These are phyloP conservation scores for Lachnellula cervina DNA, from an alignment of 2,329 filamentous ascomycete species.

Conservation along the genomic window DNA sequence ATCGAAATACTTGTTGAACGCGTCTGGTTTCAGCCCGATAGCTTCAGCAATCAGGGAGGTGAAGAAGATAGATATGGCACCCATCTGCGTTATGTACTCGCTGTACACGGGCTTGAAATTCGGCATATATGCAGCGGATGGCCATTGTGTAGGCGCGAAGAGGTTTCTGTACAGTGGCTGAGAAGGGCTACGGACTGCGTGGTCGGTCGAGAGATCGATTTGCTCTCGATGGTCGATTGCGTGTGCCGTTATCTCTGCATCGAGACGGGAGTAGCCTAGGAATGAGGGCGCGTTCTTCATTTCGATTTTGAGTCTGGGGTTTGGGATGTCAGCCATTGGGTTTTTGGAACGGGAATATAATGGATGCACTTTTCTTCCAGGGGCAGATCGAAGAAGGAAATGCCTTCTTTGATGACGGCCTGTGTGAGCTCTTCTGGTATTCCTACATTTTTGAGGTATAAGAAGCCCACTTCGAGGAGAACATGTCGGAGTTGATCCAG, in stretches of 20 bases:
- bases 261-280: slow-evolving; percentile 62
- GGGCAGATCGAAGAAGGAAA: slow-evolving; percentile 72
- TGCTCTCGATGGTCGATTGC: slow-evolving; percentile 78
- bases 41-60: slow-evolving; percentile 79
- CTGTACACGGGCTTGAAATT: slow-evolving; percentile 64
- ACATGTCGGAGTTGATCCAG: slow-evolving; percentile 67
- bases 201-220: slow-evolving; percentile 78
- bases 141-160: slow-evolving; percentile 77
- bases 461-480: slow-evolving; percentile 79
- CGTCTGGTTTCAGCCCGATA: slow-evolving; percentile 62
- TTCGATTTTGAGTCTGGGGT: slow-evolving; percentile 55
- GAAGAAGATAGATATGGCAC: slow-evolving; percentile 65
- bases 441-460: slow-evolving; percentile 78
- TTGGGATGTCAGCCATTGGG: not conserved
- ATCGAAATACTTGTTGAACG: slow-evolving; percentile 79
- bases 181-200: slow-evolving; percentile 55
- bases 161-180: slow-evolving; percentile 72
- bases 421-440: slow-evolving; percentile 61
- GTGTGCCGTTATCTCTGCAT: slow-evolving; percentile 67
- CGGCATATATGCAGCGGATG: slow-evolving; percentile 56
- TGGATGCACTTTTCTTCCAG: slow-evolving; percentile 62
- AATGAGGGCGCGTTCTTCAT: slow-evolving; percentile 72
- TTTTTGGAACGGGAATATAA: slow-evolving; percentile 11
- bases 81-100: slow-evolving; percentile 75
- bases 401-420: slow-evolving; percentile 62